Evolutionary conservation across 257 asterid species (phyloP).

Genomic region (Jacaranda copaia): DNA sequence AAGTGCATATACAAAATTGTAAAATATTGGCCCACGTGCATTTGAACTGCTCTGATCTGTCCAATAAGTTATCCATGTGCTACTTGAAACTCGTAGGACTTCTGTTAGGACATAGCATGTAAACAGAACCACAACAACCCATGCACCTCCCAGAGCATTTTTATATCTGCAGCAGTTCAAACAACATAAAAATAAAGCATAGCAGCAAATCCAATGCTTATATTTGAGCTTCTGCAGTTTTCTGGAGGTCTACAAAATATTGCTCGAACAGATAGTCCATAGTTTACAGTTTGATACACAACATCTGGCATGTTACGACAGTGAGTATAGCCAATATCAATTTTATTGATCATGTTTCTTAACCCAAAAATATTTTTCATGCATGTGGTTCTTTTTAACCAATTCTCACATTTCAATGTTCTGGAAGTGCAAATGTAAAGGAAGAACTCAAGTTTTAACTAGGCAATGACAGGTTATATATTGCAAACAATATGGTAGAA

Average conservation of each 20-base stretch:
- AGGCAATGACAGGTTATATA: neutral
- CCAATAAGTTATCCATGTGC: slow-evolving; percentile 96
- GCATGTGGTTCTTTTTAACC: too few relatives aligned
- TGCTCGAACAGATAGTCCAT: neutral
- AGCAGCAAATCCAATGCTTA: slow-evolving; percentile 7
- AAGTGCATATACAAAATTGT: slow-evolving; percentile 68
- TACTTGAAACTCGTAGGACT: slow-evolving; percentile 77
- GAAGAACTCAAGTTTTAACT: neutral
- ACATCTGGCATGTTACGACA: neutral
- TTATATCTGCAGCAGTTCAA: slow-evolving; percentile 66
- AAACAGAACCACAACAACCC: slow-evolving; percentile 81
- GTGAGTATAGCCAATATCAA: too few relatives aligned
- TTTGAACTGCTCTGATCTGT: slow-evolving; percentile 56
- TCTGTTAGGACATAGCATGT: slow-evolving; percentile 70
- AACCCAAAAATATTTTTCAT: neutral
- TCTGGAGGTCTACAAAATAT: neutral
- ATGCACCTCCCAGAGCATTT: slow-evolving; percentile 87
- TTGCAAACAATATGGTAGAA: neutral
- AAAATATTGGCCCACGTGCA: slow-evolving; percentile 61
- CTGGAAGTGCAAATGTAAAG: neutral
- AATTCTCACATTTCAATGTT: too few relatives aligned
- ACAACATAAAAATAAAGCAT: slow-evolving; percentile 25
- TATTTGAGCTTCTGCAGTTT: neutral
- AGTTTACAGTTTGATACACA: neutral
- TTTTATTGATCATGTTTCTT: too few relatives aligned